Conservation (phyloP, 768 basidiomycete genomes). For the Chalciporus piperatus region DNA sequence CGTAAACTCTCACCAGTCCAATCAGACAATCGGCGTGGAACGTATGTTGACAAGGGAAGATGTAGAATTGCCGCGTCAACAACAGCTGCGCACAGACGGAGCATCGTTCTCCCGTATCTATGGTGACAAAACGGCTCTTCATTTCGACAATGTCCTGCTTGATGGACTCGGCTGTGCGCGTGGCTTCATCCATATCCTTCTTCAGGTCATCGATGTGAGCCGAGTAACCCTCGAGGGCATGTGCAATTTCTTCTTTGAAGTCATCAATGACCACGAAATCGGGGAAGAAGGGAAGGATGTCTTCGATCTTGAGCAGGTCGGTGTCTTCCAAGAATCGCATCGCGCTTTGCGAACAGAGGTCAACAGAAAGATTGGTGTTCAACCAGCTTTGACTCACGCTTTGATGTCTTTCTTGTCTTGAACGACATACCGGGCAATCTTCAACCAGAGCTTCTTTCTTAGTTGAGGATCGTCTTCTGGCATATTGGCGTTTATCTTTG, state of each 20-base stretch:
- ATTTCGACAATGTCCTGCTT: slow-evolving; percentile 86
- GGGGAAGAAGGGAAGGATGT: slow-evolving; percentile 98
- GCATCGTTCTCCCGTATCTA: slow-evolving; percentile 85
- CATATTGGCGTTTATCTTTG: slow-evolving; percentile 93
- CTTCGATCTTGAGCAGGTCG: slow-evolving; percentile 93
- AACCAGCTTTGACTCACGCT: slow-evolving; percentile 58
- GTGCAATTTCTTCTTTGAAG: slow-evolving; percentile 98
- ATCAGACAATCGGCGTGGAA: slow-evolving; percentile 99
- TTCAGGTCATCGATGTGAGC: slow-evolving; percentile 87
- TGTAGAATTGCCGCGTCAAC: slow-evolving; percentile 91
- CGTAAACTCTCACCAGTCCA: slow-evolving; percentile 64
- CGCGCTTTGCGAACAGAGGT: slow-evolving; percentile 53
- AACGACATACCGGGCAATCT: slow-evolving; percentile 97
- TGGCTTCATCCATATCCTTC: slow-evolving; percentile 95
- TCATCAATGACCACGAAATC: slow-evolving; percentile 99
- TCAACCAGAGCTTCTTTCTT: slow-evolving; percentile 94
- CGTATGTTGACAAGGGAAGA: slow-evolving; percentile 96
- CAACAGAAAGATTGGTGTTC: background rate
- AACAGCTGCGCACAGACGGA: slow-evolving; percentile 74
- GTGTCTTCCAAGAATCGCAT: slow-evolving; percentile 97
- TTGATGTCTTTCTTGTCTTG: slow-evolving; percentile 98
- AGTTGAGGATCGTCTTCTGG: slow-evolving; percentile 86
- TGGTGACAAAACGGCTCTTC: slow-evolving; percentile 86
- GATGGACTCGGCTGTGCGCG: slow-evolving; percentile 87
- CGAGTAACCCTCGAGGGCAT: slow-evolving; percentile 91